Conservation (phyloP, 208 protist species). For the Trypanosomatidae sp. region DNA sequence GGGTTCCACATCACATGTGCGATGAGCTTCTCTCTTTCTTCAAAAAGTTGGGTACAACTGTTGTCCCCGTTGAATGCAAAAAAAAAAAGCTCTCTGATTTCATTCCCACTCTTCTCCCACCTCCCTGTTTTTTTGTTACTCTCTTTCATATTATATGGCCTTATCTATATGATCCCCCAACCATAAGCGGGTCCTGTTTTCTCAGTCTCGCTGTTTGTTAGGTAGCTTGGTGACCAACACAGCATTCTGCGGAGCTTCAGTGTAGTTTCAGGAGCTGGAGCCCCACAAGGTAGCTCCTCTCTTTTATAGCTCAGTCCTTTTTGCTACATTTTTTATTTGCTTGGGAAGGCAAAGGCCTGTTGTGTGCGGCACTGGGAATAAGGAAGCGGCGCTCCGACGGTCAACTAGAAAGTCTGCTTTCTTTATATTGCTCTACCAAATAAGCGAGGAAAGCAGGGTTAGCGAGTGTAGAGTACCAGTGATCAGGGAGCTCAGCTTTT, state of each 20-base stretch:
- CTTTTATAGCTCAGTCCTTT: background rate
- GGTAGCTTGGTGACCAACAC: background rate
- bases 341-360: background rate
- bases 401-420: background rate
- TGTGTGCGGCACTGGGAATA: background rate
- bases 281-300: background rate
- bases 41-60: background rate
- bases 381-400: background rate
- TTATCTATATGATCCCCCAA: background rate
- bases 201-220: background rate
- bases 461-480: background rate
- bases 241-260: background rate
- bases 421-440: background rate
- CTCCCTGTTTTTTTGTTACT: background rate
- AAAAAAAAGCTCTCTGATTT: background rate
- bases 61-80: background rate
- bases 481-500: background rate
- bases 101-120: background rate
- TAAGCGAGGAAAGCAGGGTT: background rate
- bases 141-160: background rate
- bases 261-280: background rate
- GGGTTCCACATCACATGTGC: background rate
- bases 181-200: background rate
- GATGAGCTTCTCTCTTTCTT: background rate
- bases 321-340: background rate